Conservation (phyloP, 805 yeast genomes). For the Maudiozyma bulderi region DNA sequence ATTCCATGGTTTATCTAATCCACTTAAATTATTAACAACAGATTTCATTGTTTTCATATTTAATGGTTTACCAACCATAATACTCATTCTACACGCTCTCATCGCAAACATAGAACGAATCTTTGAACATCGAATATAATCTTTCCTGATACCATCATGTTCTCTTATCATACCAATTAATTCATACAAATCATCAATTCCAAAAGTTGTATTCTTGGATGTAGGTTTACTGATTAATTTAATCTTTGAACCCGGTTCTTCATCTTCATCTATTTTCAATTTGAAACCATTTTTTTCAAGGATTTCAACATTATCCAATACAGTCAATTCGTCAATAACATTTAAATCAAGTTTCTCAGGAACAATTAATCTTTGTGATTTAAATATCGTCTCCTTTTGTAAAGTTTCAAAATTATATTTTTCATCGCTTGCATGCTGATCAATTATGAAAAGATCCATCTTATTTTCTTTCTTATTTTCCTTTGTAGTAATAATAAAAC, state of each 20-base stretch:
- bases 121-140: constrained; percentile 52
- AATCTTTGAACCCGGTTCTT: constrained; percentile 48
- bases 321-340: constrained; percentile 67
- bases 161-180: constrained; percentile 58
- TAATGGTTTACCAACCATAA: constrained; percentile 83
- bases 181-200: constrained; percentile 60
- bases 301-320: constrained; percentile 47
- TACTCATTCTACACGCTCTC: constrained; percentile 90
- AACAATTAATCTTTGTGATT: constrained; percentile 59
- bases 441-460: constrained; percentile 71
- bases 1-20: constrained; percentile 87
- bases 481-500: constrained; percentile 72
- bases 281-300: constrained; percentile 75
- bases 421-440: constrained; percentile 97
- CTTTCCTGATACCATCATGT: constrained; percentile 35
- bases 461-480: constrained; percentile 19
- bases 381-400: constrained; percentile 45
- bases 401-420: constrained; percentile 79
- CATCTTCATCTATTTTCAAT: constrained; percentile 40
- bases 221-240: constrained; percentile 57
- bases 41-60: constrained; percentile 48
- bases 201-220: constrained; percentile 62
- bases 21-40: constrained; percentile 60
- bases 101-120: constrained; percentile 79
- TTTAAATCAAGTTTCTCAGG: constrained; percentile 53